phyloP scores from a whole-genome alignment of 2,329 filamentous ascomycete genomes.

The Diaporthe nobilis region DNA sequence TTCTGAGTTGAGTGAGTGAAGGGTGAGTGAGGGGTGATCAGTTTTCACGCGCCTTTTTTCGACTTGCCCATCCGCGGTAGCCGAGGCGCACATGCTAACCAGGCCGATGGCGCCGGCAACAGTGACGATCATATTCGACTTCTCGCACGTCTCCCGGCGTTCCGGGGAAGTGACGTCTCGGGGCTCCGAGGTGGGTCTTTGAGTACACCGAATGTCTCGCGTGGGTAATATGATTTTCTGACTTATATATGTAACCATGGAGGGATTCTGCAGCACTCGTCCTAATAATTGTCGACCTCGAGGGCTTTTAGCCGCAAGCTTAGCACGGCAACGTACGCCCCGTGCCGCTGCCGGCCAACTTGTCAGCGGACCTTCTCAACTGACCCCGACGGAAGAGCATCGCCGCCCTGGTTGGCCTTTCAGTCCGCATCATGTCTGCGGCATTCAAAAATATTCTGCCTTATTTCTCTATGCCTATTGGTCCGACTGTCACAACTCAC shows the following conservation, averaged over 20 bases:
- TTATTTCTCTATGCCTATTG: background rate
- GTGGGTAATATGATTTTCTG: background rate
- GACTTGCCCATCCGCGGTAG: too few relatives aligned
- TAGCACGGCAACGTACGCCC: background rate
- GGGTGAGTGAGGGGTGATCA: too few relatives aligned
- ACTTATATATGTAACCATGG: too few relatives aligned
- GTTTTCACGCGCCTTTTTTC: too few relatives aligned
- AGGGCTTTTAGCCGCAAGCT: background rate
- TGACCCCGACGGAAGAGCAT: background rate
- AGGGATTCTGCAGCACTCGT: too few relatives aligned
- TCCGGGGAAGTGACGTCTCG: too few relatives aligned
- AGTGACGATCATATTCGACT: too few relatives aligned
- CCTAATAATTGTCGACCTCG: background rate
- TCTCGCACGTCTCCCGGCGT: too few relatives aligned
- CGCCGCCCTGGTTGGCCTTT: background rate
- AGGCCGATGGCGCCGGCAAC: too few relatives aligned
- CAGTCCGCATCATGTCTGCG: background rate
- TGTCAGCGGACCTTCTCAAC: background rate
- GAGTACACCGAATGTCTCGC: background rate
- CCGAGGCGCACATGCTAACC: too few relatives aligned
- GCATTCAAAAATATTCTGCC: background rate
- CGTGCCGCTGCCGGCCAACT: background rate
- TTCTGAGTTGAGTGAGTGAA: too few relatives aligned
- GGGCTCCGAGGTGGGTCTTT: too few relatives aligned
- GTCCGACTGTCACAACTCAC: background rate